Conservation (phyloP, 257 asterid genomes). For the Echium plantagineum region DNA sequence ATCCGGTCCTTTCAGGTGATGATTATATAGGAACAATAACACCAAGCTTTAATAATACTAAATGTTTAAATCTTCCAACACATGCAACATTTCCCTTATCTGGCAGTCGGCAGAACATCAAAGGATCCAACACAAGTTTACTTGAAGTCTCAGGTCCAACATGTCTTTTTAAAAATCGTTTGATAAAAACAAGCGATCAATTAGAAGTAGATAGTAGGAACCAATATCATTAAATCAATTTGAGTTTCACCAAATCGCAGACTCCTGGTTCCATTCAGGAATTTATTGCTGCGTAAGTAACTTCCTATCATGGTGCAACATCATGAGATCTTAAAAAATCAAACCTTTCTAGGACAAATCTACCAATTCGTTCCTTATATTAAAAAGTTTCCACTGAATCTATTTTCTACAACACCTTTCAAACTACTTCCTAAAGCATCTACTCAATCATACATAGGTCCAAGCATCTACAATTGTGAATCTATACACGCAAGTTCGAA, state of each 20-base stretch:
- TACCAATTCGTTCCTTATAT: not conserved
- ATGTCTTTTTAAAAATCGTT: no score
- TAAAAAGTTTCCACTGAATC: not conserved
- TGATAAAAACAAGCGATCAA: no score
- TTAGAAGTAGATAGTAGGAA: not conserved
- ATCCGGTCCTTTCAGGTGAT: not conserved
- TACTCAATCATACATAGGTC: no score
- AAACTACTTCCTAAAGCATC: not conserved
- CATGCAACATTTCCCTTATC: no score
- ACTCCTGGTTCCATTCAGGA: not conserved
- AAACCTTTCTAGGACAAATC: not conserved
- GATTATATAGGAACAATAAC: not conserved
- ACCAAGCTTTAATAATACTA: not conserved
- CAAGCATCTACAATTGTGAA: not conserved
- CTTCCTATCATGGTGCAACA: not conserved
- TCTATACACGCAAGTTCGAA: not conserved
- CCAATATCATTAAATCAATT: not conserved
- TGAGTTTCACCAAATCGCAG: not conserved
- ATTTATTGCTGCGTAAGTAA: not conserved
- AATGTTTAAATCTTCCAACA: not conserved
- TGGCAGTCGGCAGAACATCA: no score
- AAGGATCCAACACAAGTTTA: no score
- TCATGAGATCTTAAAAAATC: not conserved
- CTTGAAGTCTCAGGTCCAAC: no score
- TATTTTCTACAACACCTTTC: not conserved